Evolutionary conservation across 176 grass and related monocot species (phyloP).

Genomic region (Aegilops speltoides): DNA sequence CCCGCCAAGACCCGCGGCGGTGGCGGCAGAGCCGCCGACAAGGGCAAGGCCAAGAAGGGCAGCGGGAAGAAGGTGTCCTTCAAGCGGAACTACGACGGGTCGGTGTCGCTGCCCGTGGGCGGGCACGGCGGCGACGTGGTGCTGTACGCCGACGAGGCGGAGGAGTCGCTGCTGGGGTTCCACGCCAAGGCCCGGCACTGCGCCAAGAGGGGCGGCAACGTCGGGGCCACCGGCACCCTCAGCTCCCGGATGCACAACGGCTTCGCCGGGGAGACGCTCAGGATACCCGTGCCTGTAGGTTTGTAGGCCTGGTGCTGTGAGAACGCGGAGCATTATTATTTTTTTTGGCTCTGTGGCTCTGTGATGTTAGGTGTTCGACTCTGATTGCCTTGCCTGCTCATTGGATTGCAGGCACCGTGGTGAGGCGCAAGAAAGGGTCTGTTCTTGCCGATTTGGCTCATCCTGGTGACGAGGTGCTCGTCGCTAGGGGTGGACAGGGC

Average conservation of each 20-base stretch:
- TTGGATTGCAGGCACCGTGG: constrained; percentile 67
- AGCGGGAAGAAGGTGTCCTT: constrained; percentile 54
- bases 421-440: constrained; percentile 84
- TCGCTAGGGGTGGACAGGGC: constrained; percentile 92
- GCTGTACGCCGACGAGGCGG: constrained; percentile 70
- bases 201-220: constrained; percentile 86
- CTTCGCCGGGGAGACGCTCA: constrained; percentile 57
- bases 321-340: background rate
- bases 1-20: constrained; percentile 36
- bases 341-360: background rate
- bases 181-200: constrained; percentile 70
- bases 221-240: constrained; percentile 68
- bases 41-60: constrained; percentile 31
- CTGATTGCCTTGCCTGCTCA: background rate
- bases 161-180: constrained; percentile 75
- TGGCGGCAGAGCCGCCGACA: constrained; percentile 44
- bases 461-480: constrained; percentile 78
- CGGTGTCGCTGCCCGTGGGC: constrained; percentile 77
- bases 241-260: constrained; percentile 82
- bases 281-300: constrained; percentile 95
- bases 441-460: constrained; percentile 86
- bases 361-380: background rate
- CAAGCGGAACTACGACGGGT: constrained; percentile 91
- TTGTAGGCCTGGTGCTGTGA: constrained; percentile 29
- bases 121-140: constrained; percentile 89